These are phyloP conservation scores for Lepiota venenata DNA, from an alignment of 768 basidiomycete species.

Conservation along the genomic window DNA sequence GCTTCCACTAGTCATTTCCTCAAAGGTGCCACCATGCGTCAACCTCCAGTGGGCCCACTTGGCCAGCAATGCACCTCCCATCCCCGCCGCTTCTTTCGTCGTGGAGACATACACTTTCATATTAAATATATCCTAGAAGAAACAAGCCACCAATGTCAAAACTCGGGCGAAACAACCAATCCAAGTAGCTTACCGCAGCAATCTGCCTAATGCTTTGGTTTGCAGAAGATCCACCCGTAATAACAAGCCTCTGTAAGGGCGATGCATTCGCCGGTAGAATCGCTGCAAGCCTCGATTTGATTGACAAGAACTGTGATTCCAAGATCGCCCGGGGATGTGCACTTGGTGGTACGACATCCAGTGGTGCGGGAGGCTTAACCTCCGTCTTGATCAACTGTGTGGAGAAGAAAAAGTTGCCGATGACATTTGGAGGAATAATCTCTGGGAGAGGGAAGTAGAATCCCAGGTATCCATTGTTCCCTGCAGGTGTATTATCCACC, in stretches of 20 bases:
- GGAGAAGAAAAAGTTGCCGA: constrained; percentile 68
- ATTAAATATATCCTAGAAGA: constrained; percentile 59
- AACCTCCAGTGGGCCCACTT: constrained; percentile 68
- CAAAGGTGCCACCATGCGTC: constrained; percentile 49
- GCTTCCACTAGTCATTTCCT: constrained; percentile 57
- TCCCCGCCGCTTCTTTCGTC: constrained; percentile 68
- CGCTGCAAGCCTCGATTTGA: constrained; percentile 64
- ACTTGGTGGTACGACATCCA: constrained; percentile 36
- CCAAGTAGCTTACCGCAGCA: constrained; percentile 46
- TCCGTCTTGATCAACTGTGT: constrained; percentile 24
- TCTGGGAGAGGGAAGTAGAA: constrained; percentile 85
- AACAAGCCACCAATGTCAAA: neutral
- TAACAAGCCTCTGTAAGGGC: constrained; percentile 60
- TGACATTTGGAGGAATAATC: constrained; percentile 79
- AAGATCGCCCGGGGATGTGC: constrained; percentile 74
- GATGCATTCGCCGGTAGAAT: constrained; percentile 60
- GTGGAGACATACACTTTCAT: constrained; percentile 69
- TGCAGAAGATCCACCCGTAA: constrained; percentile 76
- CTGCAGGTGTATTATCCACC: constrained; percentile 49
- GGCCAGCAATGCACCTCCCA: constrained; percentile 70
- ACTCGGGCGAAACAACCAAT: neutral
- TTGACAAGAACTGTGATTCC: constrained; percentile 83
- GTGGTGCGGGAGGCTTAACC: constrained; percentile 21
- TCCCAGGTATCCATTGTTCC: constrained; percentile 59
- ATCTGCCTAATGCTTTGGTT: constrained; percentile 73